Conservation (phyloP, 257 asterid species). For the Parsonsia alboflavescens region DNA sequence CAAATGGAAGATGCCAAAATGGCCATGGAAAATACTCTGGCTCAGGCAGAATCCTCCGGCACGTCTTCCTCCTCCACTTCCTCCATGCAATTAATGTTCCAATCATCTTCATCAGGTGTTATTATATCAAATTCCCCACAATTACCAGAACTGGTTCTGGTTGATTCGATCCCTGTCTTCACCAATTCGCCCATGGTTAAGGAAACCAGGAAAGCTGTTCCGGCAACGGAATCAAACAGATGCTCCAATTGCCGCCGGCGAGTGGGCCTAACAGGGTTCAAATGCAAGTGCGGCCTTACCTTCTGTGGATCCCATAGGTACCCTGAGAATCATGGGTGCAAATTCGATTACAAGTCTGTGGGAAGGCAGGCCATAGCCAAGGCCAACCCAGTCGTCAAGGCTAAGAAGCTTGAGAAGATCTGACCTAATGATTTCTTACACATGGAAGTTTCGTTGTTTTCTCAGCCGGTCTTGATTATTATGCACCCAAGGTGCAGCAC, state of each 20-base stretch:
- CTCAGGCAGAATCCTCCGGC: conserved; percentile 10
- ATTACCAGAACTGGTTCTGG: not conserved
- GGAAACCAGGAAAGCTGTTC: not conserved
- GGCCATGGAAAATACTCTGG: conserved; percentile 26
- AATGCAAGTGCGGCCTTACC: conserved; percentile 54
- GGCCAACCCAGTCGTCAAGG: conserved; percentile 64
- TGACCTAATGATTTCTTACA: conserved; percentile 16
- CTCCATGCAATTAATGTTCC: not conserved
- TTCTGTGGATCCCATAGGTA: conserved; percentile 75
- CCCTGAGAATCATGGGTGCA: conserved; percentile 65
- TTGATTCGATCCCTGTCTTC: not conserved
- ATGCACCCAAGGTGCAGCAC: not conserved
- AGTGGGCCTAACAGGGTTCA: conserved; percentile 43
- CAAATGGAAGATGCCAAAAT: conserved; percentile 25
- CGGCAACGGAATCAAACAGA: conserved; percentile 20
- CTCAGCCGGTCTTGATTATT: not conserved
- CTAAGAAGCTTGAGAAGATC: conserved; percentile 52
- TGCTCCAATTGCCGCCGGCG: conserved; percentile 38
- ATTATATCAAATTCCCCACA: not conserved
- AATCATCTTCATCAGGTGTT: conserved; percentile 8
- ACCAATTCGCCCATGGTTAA: not conserved
- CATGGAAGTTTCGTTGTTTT: not conserved
- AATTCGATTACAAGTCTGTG: conserved; percentile 56
- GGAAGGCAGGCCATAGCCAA: conserved; percentile 74
- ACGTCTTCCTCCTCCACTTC: conserved; percentile 11